These are phyloP conservation scores for Fusarium sp. DNA, from an alignment of 2,329 filamentous ascomycete species.

Conservation along the genomic window DNA sequence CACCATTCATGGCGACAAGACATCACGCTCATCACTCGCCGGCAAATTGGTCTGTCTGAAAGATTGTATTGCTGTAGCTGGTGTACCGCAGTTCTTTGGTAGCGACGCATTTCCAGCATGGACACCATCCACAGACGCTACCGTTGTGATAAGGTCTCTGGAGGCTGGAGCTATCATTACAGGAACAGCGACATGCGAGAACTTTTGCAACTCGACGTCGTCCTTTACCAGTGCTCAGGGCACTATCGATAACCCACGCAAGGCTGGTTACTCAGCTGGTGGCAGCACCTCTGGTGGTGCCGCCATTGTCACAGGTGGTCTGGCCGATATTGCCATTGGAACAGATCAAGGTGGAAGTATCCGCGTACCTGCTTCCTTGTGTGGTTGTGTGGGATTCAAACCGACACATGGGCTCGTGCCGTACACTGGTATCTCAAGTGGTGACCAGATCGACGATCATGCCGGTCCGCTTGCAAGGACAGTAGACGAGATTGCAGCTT, in stretches of 20 bases:
- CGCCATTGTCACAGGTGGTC: conserved; percentile 57
- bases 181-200: conserved; percentile 65
- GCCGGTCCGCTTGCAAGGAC: conserved; percentile 57
- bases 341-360: conserved; percentile 62
- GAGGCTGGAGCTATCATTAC: conserved; percentile 61
- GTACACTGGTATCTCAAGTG: conserved; percentile 60
- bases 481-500: conserved; percentile 54
- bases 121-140: conserved; percentile 64
- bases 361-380: conserved; percentile 56
- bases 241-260: conserved; percentile 58
- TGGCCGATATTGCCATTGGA: conserved; percentile 59
- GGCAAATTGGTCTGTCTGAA: conserved; percentile 63
- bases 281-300: conserved; percentile 62
- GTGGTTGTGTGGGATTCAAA: conserved; percentile 60
- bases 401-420: conserved; percentile 64
- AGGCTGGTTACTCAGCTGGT: conserved; percentile 59
- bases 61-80: conserved; percentile 65
- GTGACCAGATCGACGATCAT: conserved; percentile 64
- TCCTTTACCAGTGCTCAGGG: conserved; percentile 61
- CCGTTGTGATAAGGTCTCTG: conserved; percentile 61
- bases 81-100: conserved; percentile 64
- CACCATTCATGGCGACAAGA: conserved; percentile 51
- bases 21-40: conserved; percentile 39
- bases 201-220: conserved; percentile 61
- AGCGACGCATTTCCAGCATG: conserved; percentile 62